A percentile compares a stretch with the other conserved stretches of the same genome.
Conservation (phyloP, 148 eudicot species). For the Beta vulgaris region DNA sequence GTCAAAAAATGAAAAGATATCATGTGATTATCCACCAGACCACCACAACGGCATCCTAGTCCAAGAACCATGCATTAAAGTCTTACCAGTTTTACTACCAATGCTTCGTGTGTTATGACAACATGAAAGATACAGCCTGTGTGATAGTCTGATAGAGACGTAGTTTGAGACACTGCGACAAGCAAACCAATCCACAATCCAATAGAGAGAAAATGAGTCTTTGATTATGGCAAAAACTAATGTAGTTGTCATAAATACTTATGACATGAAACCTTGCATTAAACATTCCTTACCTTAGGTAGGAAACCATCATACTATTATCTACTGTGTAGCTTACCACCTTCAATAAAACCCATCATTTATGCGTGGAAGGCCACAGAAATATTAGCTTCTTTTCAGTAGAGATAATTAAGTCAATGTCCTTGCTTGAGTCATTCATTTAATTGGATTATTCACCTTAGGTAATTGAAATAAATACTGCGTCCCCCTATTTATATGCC, state of each 20-base stretch:
- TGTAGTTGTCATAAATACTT: not conserved
- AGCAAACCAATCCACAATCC: not conserved
- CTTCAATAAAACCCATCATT: not conserved
- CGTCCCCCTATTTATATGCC: not conserved
- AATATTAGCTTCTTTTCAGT: not conserved
- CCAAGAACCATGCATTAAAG: slow-evolving; percentile 10
- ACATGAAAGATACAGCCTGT: not conserved
- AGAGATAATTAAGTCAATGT: not conserved
- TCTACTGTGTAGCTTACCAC: too few relatives aligned
- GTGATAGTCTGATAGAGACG: not conserved
- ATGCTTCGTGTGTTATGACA: not conserved
- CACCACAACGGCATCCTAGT: too few relatives aligned
- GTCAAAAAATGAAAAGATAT: not conserved
- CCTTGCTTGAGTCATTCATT: not conserved
- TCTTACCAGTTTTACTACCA: not conserved
- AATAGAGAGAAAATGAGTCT: not conserved
- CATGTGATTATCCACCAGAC: too few relatives aligned
- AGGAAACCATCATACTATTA: not conserved
- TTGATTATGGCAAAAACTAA: not conserved
- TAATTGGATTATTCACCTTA: not conserved
- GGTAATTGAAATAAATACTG: not conserved
- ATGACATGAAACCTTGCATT: not conserved
- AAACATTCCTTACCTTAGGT: not conserved
- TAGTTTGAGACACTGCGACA: slow-evolving; percentile 19
- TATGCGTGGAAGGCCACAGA: not conserved